Percentiles rank a stretch among this genome's conserved stretches.
phyloP scores from a whole-genome alignment of 441 rosid genomes.

The Croton setiger region DNA sequence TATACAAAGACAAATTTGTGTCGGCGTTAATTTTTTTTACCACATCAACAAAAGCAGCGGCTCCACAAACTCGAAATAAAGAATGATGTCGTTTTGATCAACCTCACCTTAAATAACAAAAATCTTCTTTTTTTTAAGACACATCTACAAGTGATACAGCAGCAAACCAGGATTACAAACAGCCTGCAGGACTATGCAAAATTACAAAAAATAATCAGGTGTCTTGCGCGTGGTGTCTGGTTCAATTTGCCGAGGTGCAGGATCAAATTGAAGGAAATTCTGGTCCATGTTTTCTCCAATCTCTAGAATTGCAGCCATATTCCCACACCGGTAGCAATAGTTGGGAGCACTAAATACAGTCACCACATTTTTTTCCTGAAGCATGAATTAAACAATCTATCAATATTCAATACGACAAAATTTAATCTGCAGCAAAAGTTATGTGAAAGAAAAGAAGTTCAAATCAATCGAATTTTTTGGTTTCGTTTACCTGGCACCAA shows the following conservation, averaged over 20 bases:
- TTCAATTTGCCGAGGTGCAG: constrained; percentile 96
- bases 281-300: constrained; percentile 98
- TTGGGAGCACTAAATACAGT: constrained; percentile 99
- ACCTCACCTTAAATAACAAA: constrained; percentile 44
- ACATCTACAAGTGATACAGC: constrained; percentile 59
- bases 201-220: constrained; percentile 97
- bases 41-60: constrained; percentile 38
- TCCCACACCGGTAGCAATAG: constrained; percentile 97
- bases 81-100: constrained; percentile 35
- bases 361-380: constrained; percentile 90
- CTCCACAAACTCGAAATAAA: constrained; percentile 37
- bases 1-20: constrained; percentile 36
- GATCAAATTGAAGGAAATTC: constrained; percentile 95
- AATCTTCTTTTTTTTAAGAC: constrained; percentile 33
- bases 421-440: neutral
- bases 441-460: neutral
- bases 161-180: constrained; percentile 48
- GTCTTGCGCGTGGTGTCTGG: constrained; percentile 96
- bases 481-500: constrained; percentile 82
- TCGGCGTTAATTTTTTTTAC: constrained; percentile 27
- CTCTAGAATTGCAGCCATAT: constrained; percentile 98
- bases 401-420: constrained; percentile 1
- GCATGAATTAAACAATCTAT: neutral
- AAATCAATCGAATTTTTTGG: neutral
- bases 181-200: constrained; percentile 27